phyloP scores from a whole-genome alignment of 345 rosid genomes.

The Murraya koenigii region DNA sequence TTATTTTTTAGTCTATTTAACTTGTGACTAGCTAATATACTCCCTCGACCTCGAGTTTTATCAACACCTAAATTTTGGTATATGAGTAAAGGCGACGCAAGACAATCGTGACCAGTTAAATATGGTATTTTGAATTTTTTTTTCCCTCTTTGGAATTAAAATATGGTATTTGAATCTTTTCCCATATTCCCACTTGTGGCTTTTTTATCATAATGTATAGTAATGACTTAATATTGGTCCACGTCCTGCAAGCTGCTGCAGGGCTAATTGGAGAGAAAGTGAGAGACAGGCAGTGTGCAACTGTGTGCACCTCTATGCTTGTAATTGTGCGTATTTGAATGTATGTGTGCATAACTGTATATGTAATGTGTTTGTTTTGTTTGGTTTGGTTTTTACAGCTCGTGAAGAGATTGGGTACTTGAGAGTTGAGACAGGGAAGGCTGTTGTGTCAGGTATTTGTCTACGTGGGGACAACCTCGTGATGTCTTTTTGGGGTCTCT shows the following conservation, averaged over 20 bases:
- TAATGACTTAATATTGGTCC: conserved; percentile 13
- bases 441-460: conserved; percentile 22
- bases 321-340: neutral
- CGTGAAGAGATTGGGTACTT: conserved; percentile 27
- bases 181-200: conserved; percentile 5
- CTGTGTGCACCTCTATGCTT: neutral
- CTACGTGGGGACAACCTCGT: conserved; percentile 26
- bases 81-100: neutral
- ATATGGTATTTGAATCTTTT: neutral
- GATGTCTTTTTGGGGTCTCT: conserved; percentile 9
- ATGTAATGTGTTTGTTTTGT: neutral
- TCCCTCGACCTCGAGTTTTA: too few species aligned
- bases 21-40: too few species aligned
- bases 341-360: neutral
- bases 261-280: neutral
- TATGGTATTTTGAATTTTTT: neutral
- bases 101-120: conserved; percentile 8
- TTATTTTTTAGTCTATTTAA: too few species aligned
- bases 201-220: too few species aligned
- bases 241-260: conserved; percentile 27
- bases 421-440: conserved; percentile 3
- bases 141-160: neutral
- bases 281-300: neutral
- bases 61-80: too few species aligned
- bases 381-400: conserved; percentile 14